These are phyloP conservation scores for Linum trigynum DNA, from an alignment of 345 rosid species.

Conservation along the genomic window DNA sequence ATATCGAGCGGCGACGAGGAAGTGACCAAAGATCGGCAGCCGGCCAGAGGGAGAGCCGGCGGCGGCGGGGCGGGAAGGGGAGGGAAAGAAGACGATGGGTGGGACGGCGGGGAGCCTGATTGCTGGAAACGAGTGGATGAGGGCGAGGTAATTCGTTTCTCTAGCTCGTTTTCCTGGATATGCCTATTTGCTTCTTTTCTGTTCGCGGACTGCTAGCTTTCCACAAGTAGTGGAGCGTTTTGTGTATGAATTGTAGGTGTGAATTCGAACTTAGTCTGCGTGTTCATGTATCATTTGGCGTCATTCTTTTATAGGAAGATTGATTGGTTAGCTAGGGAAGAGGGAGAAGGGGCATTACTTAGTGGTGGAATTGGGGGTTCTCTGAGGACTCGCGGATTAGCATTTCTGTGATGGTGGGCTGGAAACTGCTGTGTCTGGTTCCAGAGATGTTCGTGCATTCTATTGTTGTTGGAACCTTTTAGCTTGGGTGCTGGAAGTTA, in stretches of 20 bases:
- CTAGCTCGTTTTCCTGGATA: background rate
- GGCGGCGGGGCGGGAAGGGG: conserved; percentile 21
- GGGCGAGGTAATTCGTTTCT: conserved; percentile 44
- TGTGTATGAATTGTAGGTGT: background rate
- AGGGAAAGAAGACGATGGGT: conserved; percentile 52
- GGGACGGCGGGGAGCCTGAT: conserved; percentile 96
- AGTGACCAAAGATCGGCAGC: conserved; percentile 35
- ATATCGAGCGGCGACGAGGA: conserved; percentile 98
- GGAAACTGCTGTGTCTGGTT: background rate
- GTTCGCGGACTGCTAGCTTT: no score
- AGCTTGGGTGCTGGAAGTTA: background rate
- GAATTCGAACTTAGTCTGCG: background rate
- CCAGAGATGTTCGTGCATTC: background rate
- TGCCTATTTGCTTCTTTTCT: no score
- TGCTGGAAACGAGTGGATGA: conserved; percentile 92
- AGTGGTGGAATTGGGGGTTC: background rate
- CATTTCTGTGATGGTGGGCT: background rate
- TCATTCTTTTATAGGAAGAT: background rate
- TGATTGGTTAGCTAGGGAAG: background rate
- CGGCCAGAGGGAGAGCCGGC: conserved; percentile 18
- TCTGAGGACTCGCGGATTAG: background rate
- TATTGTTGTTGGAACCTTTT: background rate
- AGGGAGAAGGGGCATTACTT: background rate
- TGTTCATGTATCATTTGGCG: background rate
- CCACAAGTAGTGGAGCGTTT: background rate